Conservation (phyloP, 768 basidiomycete genomes). For the Lactarius psammicola region DNA sequence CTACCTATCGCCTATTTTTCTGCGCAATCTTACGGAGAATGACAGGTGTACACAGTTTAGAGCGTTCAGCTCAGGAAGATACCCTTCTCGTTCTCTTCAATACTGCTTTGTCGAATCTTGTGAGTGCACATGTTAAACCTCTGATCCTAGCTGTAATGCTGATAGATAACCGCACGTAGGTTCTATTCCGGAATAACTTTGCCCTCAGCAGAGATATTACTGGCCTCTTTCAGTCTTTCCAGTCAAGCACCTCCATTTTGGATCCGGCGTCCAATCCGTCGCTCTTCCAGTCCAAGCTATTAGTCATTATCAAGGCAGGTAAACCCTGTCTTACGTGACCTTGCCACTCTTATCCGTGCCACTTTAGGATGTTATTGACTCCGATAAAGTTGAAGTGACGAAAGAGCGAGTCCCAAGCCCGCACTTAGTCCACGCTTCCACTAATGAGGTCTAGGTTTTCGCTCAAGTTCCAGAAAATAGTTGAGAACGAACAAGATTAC, state of each 20-base stretch:
- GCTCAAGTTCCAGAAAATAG: constrained; percentile 59
- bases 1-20: background rate
- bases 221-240: too few species aligned
- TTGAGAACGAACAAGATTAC: constrained; percentile 56
- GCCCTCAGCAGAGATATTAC: too few species aligned
- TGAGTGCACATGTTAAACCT: constrained; percentile 25
- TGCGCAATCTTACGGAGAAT: background rate
- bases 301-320: constrained; percentile 60
- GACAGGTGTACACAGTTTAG: too few species aligned
- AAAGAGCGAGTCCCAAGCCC: constrained; percentile 47
- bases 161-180: background rate
- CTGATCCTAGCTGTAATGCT: background rate
- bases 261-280: too few species aligned
- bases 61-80: too few species aligned
- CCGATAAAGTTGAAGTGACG: constrained; percentile 52
- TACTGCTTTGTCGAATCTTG: constrained; percentile 50
- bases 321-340: too few species aligned
- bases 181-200: too few species aligned
- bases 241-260: too few species aligned
- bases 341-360: background rate
- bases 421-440: background rate
- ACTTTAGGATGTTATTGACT: too few species aligned
- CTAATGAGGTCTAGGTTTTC: constrained; percentile 43
- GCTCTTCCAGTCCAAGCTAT: too few species aligned
- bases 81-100: too few species aligned